These are phyloP conservation scores for Colletotrichum tamarilloi DNA, from an alignment of 2,329 filamentous ascomycete species.

Conservation along the genomic window DNA sequence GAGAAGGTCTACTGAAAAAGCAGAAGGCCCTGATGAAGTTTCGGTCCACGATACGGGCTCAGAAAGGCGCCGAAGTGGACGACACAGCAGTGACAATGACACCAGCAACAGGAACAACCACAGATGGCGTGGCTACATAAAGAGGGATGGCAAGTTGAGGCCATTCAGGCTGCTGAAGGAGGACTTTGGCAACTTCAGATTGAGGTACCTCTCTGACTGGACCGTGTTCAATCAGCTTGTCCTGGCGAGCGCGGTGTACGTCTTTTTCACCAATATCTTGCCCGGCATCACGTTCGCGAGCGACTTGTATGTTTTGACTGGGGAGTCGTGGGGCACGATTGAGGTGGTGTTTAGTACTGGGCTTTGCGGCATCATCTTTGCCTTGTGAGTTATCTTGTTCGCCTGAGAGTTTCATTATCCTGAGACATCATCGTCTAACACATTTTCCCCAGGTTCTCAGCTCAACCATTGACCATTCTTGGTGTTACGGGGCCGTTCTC, in stretches of 20 bases:
- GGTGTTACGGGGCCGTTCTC: slow-evolving; percentile 75
- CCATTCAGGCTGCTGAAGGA: slow-evolving; percentile 65
- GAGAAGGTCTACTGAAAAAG: not conserved
- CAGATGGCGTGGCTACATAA: slow-evolving; percentile 40
- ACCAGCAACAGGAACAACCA: not conserved
- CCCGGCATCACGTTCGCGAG: slow-evolving; percentile 76
- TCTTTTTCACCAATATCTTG: slow-evolving; percentile 75
- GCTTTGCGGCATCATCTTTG: slow-evolving; percentile 71
- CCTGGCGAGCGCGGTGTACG: slow-evolving; percentile 71
- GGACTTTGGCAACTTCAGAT: slow-evolving; percentile 57
- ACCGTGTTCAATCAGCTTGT: slow-evolving; percentile 71
- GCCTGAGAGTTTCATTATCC: not conserved
- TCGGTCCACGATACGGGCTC: not conserved
- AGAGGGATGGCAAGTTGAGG: slow-evolving; percentile 55
- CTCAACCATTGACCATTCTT: slow-evolving; percentile 73
- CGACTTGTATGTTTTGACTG: slow-evolving; percentile 71
- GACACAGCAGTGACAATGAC: not conserved
- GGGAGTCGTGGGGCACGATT: slow-evolving; percentile 72
- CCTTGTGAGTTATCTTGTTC: slow-evolving; percentile 56
- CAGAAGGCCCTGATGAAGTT: not conserved
- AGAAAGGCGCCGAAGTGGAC: not conserved
- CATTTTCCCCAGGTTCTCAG: slow-evolving; percentile 54
- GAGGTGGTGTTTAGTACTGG: slow-evolving; percentile 76
- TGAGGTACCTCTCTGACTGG: slow-evolving; percentile 65
- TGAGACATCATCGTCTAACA: not conserved